Conservation (phyloP, 2,329 filamentous ascomycete species). For the Orbilia oligospora region DNA sequence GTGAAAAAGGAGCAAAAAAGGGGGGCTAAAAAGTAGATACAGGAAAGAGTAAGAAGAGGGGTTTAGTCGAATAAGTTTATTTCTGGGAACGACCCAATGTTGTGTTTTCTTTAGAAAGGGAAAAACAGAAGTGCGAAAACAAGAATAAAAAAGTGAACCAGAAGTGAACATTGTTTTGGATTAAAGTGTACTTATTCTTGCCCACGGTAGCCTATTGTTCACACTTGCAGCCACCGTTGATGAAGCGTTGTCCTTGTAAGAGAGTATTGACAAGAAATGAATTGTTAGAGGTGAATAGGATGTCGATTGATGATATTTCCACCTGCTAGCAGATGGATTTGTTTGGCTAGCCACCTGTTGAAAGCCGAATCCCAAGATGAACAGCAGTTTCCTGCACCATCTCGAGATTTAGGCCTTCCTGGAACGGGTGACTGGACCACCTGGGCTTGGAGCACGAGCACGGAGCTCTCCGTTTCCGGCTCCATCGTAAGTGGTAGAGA, state of each 20-base stretch:
- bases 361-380: not conserved
- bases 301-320: conserved; percentile 12
- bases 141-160: not conserved
- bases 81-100: not conserved
- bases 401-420: conserved; percentile 75
- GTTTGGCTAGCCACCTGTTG: not conserved
- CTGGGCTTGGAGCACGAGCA: conserved; percentile 68
- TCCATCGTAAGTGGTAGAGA: conserved; percentile 69
- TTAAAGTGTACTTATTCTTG: conserved; percentile 27
- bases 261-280: conserved; percentile 58
- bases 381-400: conserved; percentile 16
- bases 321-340: conserved; percentile 22
- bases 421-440: conserved; percentile 75
- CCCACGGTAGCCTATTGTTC: conserved; percentile 9
- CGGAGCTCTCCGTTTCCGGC: conserved; percentile 66
- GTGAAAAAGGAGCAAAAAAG: conserved; percentile 32
- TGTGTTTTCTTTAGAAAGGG: not conserved
- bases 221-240: conserved; percentile 23
- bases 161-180: conserved; percentile 25
- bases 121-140: not conserved
- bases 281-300: conserved; percentile 14
- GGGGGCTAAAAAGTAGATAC: conserved; percentile 48
- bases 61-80: conserved; percentile 3
- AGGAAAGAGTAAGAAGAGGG: conserved; percentile 37
- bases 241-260: conserved; percentile 30